Conservation (phyloP, 257 asterid genomes). For the Nemophila menziesii region DNA sequence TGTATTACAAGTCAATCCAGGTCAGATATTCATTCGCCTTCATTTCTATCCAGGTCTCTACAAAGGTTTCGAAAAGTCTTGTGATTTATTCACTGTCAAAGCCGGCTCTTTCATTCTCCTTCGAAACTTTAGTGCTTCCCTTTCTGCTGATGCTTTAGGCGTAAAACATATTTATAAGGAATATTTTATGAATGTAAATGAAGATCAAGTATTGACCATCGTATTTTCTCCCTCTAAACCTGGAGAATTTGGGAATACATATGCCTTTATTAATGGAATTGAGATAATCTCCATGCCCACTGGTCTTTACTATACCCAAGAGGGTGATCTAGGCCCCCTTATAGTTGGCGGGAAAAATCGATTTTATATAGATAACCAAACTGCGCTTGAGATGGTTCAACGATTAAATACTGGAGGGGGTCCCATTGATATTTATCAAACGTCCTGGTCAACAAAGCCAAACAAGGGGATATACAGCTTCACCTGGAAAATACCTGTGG, state of each 20-base stretch:
- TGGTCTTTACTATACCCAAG: too few species aligned
- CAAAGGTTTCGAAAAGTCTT: slow-evolving; percentile 7
- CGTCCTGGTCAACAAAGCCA: too few species aligned
- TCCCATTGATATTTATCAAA: too few species aligned
- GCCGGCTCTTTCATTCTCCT: slow-evolving; percentile 23
- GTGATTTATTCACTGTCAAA: slow-evolving; percentile 21
- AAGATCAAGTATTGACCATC: slow-evolving; percentile 15
- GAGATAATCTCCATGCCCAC: slow-evolving; percentile 35
- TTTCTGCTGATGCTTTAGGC: background rate
- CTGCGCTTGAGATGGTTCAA: too few species aligned
- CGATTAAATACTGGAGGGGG: too few species aligned
- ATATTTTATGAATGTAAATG: slow-evolving; percentile 21
- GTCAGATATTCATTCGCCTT: slow-evolving; percentile 37
- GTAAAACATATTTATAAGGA: slow-evolving; percentile 11
- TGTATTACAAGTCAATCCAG: slow-evolving; percentile 9
- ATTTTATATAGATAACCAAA: too few species aligned
- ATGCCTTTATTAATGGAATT: slow-evolving; percentile 51
- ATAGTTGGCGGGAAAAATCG: too few species aligned
- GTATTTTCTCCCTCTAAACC: slow-evolving; percentile 32
- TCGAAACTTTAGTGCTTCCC: slow-evolving; percentile 32
- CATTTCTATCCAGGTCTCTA: slow-evolving; percentile 29
- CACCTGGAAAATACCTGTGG: too few species aligned
- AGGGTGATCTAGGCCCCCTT: too few species aligned
- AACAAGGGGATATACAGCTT: too few species aligned
- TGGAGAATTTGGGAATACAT: slow-evolving; percentile 24